Percentiles rank a stretch among this genome's conserved stretches.
These are phyloP conservation scores for Ganoderma meredithae DNA, from an alignment of 1,284 basidiomycete species.

Conservation along the genomic window DNA sequence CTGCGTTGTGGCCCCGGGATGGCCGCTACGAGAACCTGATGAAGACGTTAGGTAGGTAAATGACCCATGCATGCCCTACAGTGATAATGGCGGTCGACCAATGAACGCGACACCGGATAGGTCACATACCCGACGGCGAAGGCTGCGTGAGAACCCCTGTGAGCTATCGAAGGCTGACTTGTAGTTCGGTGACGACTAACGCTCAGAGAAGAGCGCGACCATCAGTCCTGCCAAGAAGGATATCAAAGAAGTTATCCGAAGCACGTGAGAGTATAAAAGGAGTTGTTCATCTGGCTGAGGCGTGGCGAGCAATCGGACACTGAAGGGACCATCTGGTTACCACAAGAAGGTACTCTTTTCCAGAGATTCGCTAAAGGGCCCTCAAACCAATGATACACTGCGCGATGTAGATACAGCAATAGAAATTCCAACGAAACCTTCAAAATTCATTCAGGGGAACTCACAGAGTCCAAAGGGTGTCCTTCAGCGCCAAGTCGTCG, in stretches of 20 bases:
- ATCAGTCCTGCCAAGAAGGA: constrained; percentile 1
- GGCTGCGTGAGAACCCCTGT: neutral
- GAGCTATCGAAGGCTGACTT: neutral
- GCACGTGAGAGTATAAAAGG: neutral
- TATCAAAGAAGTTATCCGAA: neutral
- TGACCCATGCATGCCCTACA: neutral
- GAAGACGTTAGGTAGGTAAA: neutral
- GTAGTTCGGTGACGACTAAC: neutral
- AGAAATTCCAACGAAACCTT: neutral
- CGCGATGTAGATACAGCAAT: neutral
- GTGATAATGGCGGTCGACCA: neutral
- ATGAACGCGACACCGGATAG: neutral
- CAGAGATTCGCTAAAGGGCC: neutral
- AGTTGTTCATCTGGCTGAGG: neutral
- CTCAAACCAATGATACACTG: neutral
- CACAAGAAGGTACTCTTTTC: neutral
- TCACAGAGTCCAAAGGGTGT: neutral
- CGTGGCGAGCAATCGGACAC: neutral
- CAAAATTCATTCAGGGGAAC: neutral
- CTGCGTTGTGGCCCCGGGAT: neutral
- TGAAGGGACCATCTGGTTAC: neutral
- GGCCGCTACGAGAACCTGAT: neutral
- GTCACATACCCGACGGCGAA: neutral
- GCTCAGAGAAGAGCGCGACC: neutral
- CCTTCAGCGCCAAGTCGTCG: constrained; percentile 30